Evolutionary conservation across 2,329 filamentous ascomycete genomes (phyloP), one percentile per base, ranked within the genome.

Genomic region (Cladosporium sp.): DNA sequence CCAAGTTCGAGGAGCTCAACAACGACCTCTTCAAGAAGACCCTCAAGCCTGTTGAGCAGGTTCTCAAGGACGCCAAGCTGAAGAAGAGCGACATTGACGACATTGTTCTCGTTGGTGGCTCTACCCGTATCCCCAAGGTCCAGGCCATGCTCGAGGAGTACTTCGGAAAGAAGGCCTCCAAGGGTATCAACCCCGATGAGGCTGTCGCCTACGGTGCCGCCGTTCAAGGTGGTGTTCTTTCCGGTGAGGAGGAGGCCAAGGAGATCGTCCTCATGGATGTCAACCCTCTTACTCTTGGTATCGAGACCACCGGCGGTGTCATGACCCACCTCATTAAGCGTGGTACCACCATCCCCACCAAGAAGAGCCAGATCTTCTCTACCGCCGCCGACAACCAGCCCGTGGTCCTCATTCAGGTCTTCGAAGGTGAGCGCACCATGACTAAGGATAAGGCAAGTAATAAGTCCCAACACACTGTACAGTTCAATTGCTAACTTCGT

Each of bases 1-100:
- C 94, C 83, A 97, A 97, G 85, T 97, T 99, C 71, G 94, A 99
- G 81, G 93, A 97, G 80, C 85, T 97, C 70, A 97, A 97, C 89
- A 92, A 92, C 69, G 93, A 97, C 71, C 87, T 97, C 62, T 97
- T 97, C 88, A 96, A 96, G 88, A 96, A 94, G 85, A 97, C 94
- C 59, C 85, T 97, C 66, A 96, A 97, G 86, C 93, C 94, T 58
- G 94, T 97, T 66, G 91, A 97, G 82, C 92, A 97, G 84, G 94
- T 97, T 66, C 85, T 99, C 73, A 96, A 96, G 83, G 94, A 97
- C 69, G 91, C 92, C 75, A 96, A 97, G 83, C 83, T 97, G 70
- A 93, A 93, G 87, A 97, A 97, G 88, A 80, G 78, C 62, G 92
- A 97, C 70, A 85, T 99, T 68, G 87, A 97, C 71, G 94, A 97